phyloP scores from a whole-genome alignment of 805 yeast species.

The Candida awuae region DNA sequence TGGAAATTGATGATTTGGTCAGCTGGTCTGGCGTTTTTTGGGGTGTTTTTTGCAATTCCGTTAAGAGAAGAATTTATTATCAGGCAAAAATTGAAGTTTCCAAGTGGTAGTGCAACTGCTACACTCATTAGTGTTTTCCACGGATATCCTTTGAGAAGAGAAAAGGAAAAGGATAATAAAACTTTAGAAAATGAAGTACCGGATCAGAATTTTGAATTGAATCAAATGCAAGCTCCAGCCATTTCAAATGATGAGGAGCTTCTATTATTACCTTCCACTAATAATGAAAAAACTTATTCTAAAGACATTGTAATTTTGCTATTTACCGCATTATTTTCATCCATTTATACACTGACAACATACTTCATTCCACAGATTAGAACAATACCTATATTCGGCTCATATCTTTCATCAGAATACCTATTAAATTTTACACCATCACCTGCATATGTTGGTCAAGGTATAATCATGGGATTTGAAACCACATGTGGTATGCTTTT shows the following conservation, averaged over 20 bases:
- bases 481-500: slow-evolving; percentile 86
- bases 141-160: slow-evolving; percentile 35
- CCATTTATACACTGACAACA: slow-evolving; percentile 61
- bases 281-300: slow-evolving; percentile 28
- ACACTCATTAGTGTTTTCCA: slow-evolving; percentile 84
- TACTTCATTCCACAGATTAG: slow-evolving; percentile 67
- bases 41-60: slow-evolving; percentile 92
- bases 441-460: slow-evolving; percentile 96
- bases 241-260: background rate
- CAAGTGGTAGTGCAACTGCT: slow-evolving; percentile 95
- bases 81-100: slow-evolving; percentile 83
- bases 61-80: slow-evolving; percentile 78
- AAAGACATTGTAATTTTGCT: slow-evolving; percentile 55
- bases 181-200: background rate
- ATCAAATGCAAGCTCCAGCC: background rate
- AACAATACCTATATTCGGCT: slow-evolving; percentile 71
- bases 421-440: slow-evolving; percentile 91
- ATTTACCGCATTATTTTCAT: slow-evolving; percentile 58
- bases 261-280: too few relatives aligned
- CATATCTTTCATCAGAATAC: slow-evolving; percentile 48
- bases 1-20: slow-evolving; percentile 72
- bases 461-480: slow-evolving; percentile 92
- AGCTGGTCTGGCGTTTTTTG: slow-evolving; percentile 81
- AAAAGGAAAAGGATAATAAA: background rate
- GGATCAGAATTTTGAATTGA: background rate